These are phyloP conservation scores for Babesia bigemina DNA, from an alignment of 169 alveolate genomes.

Conservation along the genomic window DNA sequence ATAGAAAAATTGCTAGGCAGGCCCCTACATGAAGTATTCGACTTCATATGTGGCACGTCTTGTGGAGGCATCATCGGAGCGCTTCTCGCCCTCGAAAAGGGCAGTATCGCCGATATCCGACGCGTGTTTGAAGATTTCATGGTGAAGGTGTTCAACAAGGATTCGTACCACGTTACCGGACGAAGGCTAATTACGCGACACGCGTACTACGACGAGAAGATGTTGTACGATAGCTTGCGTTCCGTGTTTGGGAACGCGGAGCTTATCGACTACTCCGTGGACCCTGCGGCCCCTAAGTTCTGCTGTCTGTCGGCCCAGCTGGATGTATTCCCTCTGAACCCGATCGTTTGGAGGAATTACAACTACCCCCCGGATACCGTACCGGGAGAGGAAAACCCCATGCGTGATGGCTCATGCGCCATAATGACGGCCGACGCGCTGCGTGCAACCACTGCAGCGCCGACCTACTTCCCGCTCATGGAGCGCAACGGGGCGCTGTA, in stretches of 20 bases:
- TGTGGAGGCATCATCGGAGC: conserved; percentile 85
- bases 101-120: conserved; percentile 72
- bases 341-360: conserved; percentile 80
- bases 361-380: conserved; percentile 50
- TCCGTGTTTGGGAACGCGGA: conserved; percentile 71
- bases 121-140: conserved; percentile 77
- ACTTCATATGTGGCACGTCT: conserved; percentile 85
- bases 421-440: conserved; percentile 68
- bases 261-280: conserved; percentile 83
- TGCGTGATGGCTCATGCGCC: conserved; percentile 43
- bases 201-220: conserved; percentile 79
- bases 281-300: conserved; percentile 77
- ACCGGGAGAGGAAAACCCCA: conserved; percentile 1
- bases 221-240: conserved; percentile 66
- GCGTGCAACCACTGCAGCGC: conserved; percentile 88
- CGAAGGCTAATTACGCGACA: conserved; percentile 78
- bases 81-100: conserved; percentile 79
- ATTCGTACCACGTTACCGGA: conserved; percentile 69
- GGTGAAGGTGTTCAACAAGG: conserved; percentile 76
- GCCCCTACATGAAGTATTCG: conserved; percentile 81
- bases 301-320: conserved; percentile 79
- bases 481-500: conserved; percentile 72
- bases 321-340: conserved; percentile 75
- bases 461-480: conserved; percentile 80
- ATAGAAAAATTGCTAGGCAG: conserved; percentile 49